A percentile compares a stretch with the other conserved stretches of the same genome.
phyloP scores from a whole-genome alignment of 1,139 yeast genomes.

The Blastobotrys apis region DNA sequence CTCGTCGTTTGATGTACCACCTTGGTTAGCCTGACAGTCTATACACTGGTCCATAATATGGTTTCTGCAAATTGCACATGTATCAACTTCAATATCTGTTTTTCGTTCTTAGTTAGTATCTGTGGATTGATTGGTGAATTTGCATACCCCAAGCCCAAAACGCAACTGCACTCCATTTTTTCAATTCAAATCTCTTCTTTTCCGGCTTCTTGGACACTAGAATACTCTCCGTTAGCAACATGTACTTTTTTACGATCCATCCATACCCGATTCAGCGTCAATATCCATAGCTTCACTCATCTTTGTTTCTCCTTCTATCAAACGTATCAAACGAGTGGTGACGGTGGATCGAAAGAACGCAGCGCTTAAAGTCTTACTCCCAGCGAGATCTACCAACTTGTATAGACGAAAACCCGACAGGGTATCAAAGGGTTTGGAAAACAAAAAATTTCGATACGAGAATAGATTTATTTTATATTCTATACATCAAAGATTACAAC shows the following conservation, averaged over 20 bases:
- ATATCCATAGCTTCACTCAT: conserved; percentile 37
- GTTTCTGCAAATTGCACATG: conserved; percentile 97
- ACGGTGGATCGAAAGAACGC: not conserved
- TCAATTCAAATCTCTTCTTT: conserved; percentile 62
- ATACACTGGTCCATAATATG: conserved; percentile 98
- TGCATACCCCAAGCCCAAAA: conserved; percentile 96
- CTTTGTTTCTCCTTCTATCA: conserved; percentile 2
- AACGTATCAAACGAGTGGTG: not conserved
- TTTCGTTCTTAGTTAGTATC: conserved; percentile 1
- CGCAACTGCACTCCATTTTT: conserved; percentile 97
- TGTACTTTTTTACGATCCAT: not conserved
- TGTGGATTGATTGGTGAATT: not conserved
- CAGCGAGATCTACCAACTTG: too few relatives aligned
- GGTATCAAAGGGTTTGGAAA: too few relatives aligned
- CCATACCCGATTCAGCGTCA: conserved; percentile 21
- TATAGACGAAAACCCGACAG: too few relatives aligned
- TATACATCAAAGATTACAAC: conserved; percentile 56
- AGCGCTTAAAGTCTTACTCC: too few relatives aligned
- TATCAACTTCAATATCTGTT: conserved; percentile 77
- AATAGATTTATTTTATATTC: too few relatives aligned
- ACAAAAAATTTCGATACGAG: too few relatives aligned
- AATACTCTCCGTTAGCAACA: not conserved
- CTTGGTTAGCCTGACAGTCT: conserved; percentile 85
- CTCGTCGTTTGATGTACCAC: conserved; percentile 61
- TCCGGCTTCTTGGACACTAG: conserved; percentile 22